phyloP scores from a whole-genome alignment of 495 filamentous ascomycete species.

The Pyrenopolyporus hunteri region DNA sequence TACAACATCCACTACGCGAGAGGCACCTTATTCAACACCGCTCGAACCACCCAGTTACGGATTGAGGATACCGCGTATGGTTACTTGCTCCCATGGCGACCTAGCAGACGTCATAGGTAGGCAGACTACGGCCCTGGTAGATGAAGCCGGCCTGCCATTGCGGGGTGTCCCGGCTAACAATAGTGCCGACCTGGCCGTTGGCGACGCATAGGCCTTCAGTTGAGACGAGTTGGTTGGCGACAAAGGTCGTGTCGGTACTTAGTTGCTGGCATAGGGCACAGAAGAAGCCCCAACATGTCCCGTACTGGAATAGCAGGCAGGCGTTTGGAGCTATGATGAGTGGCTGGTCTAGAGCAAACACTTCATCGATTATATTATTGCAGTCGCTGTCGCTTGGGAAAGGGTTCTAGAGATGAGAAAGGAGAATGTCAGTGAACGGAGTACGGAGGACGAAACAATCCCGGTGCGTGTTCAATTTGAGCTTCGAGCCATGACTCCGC shows the following conservation, averaged over 20 bases:
- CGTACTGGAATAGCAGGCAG: slow-evolving; percentile 46
- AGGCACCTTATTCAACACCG: background rate
- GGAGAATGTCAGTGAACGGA: slow-evolving; percentile 5
- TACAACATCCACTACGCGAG: background rate
- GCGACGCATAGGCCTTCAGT: slow-evolving; percentile 47
- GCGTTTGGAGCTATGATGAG: slow-evolving; percentile 46
- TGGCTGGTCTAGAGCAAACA: slow-evolving; percentile 40
- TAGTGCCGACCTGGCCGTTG: slow-evolving; percentile 46
- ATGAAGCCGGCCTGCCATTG: slow-evolving; percentile 53
- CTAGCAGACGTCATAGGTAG: slow-evolving; percentile 50
- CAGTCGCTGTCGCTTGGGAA: slow-evolving; percentile 43
- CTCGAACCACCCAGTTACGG: too few relatives aligned
- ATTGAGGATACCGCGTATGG: too few relatives aligned
- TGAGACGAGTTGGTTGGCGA: slow-evolving; percentile 47
- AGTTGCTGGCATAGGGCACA: slow-evolving; percentile 49
- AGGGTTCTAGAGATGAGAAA: slow-evolving; percentile 33
- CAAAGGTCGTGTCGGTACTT: slow-evolving; percentile 46
- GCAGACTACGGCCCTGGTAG: slow-evolving; percentile 39
- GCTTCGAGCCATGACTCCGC: background rate
- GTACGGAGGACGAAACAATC: background rate
- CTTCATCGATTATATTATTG: slow-evolving; percentile 43
- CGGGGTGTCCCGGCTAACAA: slow-evolving; percentile 45
- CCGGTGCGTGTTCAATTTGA: background rate
- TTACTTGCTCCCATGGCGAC: background rate
- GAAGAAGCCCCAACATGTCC: slow-evolving; percentile 52